Conservation (phyloP, 2,329 filamentous ascomycete species). For the Arthrocladium fulminans region DNA sequence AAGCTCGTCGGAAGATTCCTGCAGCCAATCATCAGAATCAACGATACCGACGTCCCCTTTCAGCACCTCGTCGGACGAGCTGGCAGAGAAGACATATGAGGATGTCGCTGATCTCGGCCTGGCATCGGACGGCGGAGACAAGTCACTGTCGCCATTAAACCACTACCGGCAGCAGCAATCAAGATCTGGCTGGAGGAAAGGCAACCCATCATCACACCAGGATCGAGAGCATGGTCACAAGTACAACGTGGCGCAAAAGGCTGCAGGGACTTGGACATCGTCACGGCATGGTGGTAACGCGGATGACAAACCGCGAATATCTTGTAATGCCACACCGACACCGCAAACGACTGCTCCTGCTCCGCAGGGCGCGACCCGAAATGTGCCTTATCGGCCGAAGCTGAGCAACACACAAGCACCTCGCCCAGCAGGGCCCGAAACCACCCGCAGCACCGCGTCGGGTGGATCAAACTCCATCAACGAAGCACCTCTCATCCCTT, state of each 20-base stretch:
- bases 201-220: neutral
- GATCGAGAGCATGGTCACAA: neutral
- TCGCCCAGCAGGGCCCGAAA: too few relatives aligned
- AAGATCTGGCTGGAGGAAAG: neutral
- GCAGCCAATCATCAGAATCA: neutral
- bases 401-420: neutral
- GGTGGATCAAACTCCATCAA: too few relatives aligned
- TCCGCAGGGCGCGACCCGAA: neutral
- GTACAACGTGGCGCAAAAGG: neutral
- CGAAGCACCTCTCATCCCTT: neutral
- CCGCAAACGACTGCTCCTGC: neutral
- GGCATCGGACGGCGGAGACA: neutral
- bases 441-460: too few relatives aligned
- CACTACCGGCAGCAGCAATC: neutral
- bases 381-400: neutral
- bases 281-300: neutral
- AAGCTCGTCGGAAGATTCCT: slow-evolving; percentile 2
- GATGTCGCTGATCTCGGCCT: neutral
- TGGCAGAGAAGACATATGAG: neutral
- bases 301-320: neutral
- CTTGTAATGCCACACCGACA: neutral
- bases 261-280: neutral
- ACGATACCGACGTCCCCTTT: slow-evolving; percentile 1
- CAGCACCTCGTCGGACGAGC: neutral
- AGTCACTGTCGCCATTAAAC: neutral